Percentiles rank a stretch among this genome's conserved stretches.
These are phyloP conservation scores for Fusarium oxysporum DNA, from an alignment of 2,329 filamentous ascomycete species.

Conservation along the genomic window DNA sequence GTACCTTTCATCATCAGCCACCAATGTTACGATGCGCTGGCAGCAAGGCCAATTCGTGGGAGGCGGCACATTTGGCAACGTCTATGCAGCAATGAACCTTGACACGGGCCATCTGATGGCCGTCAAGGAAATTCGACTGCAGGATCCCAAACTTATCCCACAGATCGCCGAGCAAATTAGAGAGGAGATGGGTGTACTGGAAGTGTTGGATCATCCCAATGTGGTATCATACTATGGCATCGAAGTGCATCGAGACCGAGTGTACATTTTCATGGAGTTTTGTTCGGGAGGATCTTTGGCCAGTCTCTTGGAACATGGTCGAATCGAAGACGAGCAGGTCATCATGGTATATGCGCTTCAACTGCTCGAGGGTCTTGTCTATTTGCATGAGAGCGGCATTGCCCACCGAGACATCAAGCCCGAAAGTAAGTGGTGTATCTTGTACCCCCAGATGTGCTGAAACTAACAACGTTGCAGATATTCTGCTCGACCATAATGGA, in stretches of 20 bases:
- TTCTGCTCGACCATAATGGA: constrained; percentile 95
- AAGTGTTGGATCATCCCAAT: constrained; percentile 96
- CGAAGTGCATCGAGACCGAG: constrained; percentile 96
- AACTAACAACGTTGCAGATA: constrained; percentile 67
- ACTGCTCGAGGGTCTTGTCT: constrained; percentile 91
- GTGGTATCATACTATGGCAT: constrained; percentile 98
- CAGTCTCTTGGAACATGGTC: constrained; percentile 89
- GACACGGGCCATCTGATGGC: constrained; percentile 98
- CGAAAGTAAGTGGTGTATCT: constrained; percentile 76
- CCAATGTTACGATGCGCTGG: constrained; percentile 96
- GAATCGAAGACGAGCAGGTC: constrained; percentile 97
- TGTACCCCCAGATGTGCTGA: neutral
- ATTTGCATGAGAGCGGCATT: constrained; percentile 91
- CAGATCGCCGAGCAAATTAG: constrained; percentile 93
- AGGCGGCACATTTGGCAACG: constrained; percentile 95
- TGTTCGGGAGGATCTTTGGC: constrained; percentile 95
- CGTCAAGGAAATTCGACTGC: constrained; percentile 96
- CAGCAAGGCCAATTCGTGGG: constrained; percentile 99
- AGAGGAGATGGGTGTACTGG: constrained; percentile 96
- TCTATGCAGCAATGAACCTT: constrained; percentile 96
- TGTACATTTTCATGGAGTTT: constrained; percentile 99
- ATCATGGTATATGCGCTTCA: constrained; percentile 97
- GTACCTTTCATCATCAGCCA: constrained; percentile 91
- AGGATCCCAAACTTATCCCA: constrained; percentile 95
- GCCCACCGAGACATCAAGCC: constrained; percentile 98